Conservation (phyloP, 768 basidiomycete species). For the Antrodiella citrinella region DNA sequence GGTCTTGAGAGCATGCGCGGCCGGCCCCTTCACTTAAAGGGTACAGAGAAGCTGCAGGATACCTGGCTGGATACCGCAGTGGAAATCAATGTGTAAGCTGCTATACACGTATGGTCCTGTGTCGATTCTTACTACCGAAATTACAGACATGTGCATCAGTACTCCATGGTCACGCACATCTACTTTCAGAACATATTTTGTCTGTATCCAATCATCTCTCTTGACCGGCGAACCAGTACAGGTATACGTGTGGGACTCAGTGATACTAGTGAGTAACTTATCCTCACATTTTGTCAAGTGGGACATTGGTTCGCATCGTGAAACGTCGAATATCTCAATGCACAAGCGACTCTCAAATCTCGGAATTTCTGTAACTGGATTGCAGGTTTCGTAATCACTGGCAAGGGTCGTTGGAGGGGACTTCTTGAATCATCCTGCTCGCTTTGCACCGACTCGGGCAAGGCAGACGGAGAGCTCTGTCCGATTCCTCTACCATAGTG, state of each 20-base stretch:
- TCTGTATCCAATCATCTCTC: conserved; percentile 29
- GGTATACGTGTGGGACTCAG: conserved; percentile 67
- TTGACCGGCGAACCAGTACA: conserved; percentile 33
- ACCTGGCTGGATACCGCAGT: conserved; percentile 54
- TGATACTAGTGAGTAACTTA: conserved; percentile 43
- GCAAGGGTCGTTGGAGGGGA: too few relatives aligned
- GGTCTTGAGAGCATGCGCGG: conserved; percentile 79
- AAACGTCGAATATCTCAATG: too few relatives aligned
- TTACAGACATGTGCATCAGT: conserved; percentile 61
- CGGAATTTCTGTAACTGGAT: too few relatives aligned
- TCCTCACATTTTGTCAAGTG: too few relatives aligned
- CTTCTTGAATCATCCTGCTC: too few relatives aligned
- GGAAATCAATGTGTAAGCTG: conserved; percentile 40
- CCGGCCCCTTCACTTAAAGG: conserved; percentile 53
- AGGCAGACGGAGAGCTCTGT: too few relatives aligned
- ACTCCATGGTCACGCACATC: conserved; percentile 47
- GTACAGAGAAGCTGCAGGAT: conserved; percentile 41
- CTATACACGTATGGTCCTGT: conserved; percentile 20
- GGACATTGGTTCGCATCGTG: too few relatives aligned
- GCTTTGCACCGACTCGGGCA: too few relatives aligned
- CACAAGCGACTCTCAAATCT: too few relatives aligned
- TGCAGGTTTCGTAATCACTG: too few relatives aligned
- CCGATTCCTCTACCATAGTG: too few relatives aligned
- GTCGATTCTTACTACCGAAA: neutral
- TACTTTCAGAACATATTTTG: conserved; percentile 72